Evolutionary conservation across 306 rosid species (phyloP).

Genomic region (Glycyrrhiza uralensis): DNA sequence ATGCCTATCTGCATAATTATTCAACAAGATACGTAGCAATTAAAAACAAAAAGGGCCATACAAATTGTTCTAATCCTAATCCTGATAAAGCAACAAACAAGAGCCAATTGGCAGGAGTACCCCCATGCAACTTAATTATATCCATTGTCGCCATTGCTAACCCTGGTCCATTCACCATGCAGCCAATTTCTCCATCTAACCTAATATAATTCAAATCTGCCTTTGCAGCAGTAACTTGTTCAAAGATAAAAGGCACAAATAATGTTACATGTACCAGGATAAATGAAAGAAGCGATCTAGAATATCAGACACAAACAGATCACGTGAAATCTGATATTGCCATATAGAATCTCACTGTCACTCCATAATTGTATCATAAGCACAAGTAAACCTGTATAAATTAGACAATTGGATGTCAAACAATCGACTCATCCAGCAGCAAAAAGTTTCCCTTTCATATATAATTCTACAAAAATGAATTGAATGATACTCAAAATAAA

Average conservation of each 20-base stretch:
- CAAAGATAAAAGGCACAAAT: slow-evolving; percentile 25
- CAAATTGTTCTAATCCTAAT: too few relatives aligned
- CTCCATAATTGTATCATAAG: not conserved
- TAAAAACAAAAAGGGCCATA: too few relatives aligned
- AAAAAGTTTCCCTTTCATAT: not conserved
- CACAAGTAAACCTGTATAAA: slow-evolving; percentile 61
- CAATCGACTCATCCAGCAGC: not conserved
- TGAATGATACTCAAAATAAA: slow-evolving; percentile 1
- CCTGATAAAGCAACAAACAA: not conserved
- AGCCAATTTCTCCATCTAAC: slow-evolving; percentile 97
- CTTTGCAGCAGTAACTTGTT: slow-evolving; percentile 88
- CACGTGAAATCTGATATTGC: not conserved
- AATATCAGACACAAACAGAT: slow-evolving; percentile 1
- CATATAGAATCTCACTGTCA: not conserved
- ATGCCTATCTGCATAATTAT: too few relatives aligned
- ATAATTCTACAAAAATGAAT: not conserved
- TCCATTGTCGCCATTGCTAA: slow-evolving; percentile 99
- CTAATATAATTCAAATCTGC: slow-evolving; percentile 96
- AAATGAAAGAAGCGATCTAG: not conserved
- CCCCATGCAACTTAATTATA: slow-evolving; percentile 91
- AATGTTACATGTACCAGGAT: not conserved
- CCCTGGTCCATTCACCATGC: slow-evolving; percentile 99
- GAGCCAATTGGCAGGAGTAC: slow-evolving; percentile 96
- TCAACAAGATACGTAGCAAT: too few relatives aligned
- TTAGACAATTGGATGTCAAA: slow-evolving; percentile 20